Base-by-base conservation (phyloP, 2,329 filamentous ascomycete species). In the Neonectria magnoliae region DNA sequence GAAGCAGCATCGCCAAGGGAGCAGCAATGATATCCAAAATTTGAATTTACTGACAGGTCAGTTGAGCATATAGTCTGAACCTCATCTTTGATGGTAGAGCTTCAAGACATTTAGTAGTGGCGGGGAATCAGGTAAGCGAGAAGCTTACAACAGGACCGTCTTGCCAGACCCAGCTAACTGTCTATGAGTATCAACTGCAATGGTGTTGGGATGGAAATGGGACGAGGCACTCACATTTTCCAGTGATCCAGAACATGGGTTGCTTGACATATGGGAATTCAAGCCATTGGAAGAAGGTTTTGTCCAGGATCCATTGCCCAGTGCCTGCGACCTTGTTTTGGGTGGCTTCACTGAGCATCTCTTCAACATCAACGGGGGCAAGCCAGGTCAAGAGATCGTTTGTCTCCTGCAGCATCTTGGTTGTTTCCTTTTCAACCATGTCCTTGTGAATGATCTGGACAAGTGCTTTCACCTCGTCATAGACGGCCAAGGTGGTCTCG, bases 91-190 rank as follows among this genome's bases (percentile, higher is more conserved):
- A 74, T 66, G 29, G 65, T 68, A 3, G 72, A 74, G 48, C 72
- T 74, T 29, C 6, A 16, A 9, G 41, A 38, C 20, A 27, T n/a
- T 48, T 8, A 47, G 33, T 20, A 33, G 45, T 20, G 36, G 14
- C 16, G 11, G 13, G 62, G 16, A 5, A 5, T 27, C 13, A 42
- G n/a, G 14, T 13, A 16, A 9, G 14, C 11, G 14, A 7, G 13
- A 25, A 27, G 6, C 64, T 62, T 64, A 71, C 71, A 74, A 76
- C 2, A 76, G 63, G 5, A 71, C 69, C 3, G 75, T 76, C 56
- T 76, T 76, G 6, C 74, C 72, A 1, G 73, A 72, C 13, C 74
- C 75, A 42, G 75, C 71, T 74, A 38, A 36, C 11, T 27, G 10
- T 8, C 1, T 36, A n/a, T 13, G 3, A 10, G 8, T n/a, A 20